Base-by-base conservation (phyloP, 768 basidiomycete genomes). In the Naganishia friedmannii region DNA sequence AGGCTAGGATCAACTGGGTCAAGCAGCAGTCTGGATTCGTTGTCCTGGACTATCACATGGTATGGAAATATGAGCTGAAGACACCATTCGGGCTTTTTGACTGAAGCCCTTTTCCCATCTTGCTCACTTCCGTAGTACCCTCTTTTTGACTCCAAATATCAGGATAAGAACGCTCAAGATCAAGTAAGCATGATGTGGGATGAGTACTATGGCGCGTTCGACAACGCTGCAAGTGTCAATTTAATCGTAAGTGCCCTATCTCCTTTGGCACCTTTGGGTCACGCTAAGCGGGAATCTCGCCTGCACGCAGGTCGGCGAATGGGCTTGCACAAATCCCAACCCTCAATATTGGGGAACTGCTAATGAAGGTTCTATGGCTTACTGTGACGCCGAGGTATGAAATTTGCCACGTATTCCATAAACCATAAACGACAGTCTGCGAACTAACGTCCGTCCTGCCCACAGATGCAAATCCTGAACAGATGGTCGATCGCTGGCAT, bases 231-330 rank as follows among this genome's bases (percentile, higher is more conserved):
- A 15, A 42, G 39, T 29, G 15, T 63, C 23, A 63, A 67, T 31
- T 12, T 48, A 39, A 54, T 70, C 39, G 69, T 70, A 37, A 55
- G 69, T 56, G 46, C 21, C 29, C 19, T 10, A 34, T 1, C 23
- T n/a, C n/a, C n/a, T n/a, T n/a, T n/a, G n/a, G n/a, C n/a, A n/a
- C n/a, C n/a, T n/a, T n/a, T n/a, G n/a, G n/a, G n/a, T n/a, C n/a
- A n/a, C 12, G 48, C 46, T 53, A 17, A 54, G n/a, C 12, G 15
- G 42, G 8, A 15, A 21, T 6, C 15, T 29, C 15, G 2, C 13
- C 17, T 10, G 46, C 42, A n/a, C 28, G 39, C n/a, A 70, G 69
- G 32, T 70, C n/a, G 70, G 70, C 23, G 70, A 70, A 70, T 70
- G 70, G 70, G n/a, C 46, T 13, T 70, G 70, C 55, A 65, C 70